These are phyloP conservation scores for Microcera coccophila DNA, from an alignment of 2,329 filamentous ascomycete genomes.

Conservation along the genomic window DNA sequence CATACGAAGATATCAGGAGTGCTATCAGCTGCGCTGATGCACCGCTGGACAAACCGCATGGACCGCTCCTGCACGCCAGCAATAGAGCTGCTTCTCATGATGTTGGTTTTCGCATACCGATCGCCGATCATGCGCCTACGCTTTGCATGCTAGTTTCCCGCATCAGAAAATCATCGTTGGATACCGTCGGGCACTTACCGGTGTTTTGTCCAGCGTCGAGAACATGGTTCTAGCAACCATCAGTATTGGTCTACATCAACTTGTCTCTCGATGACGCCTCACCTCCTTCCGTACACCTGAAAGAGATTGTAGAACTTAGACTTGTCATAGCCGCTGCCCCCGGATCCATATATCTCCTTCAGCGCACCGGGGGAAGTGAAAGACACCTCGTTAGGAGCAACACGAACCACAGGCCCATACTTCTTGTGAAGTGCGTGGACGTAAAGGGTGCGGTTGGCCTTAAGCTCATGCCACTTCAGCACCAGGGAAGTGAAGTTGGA, in stretches of 20 bases:
- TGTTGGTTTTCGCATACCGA: slow-evolving; percentile 65
- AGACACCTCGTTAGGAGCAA: slow-evolving; percentile 56
- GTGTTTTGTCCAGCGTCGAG: slow-evolving; percentile 51
- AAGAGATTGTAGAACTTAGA: slow-evolving; percentile 63
- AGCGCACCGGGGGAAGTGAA: slow-evolving; percentile 54
- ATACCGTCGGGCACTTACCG: slow-evolving; percentile 36
- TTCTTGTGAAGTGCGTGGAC: slow-evolving; percentile 52
- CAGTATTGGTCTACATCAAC: background rate
- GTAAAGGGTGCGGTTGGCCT: slow-evolving; percentile 49
- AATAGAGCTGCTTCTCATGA: slow-evolving; percentile 54
- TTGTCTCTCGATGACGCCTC: slow-evolving; percentile 18
- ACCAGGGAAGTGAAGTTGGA: slow-evolving; percentile 49
- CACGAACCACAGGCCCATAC: slow-evolving; percentile 55
- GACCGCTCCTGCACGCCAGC: slow-evolving; percentile 57
- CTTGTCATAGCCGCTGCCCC: slow-evolving; percentile 62
- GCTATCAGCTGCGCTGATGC: slow-evolving; percentile 39
- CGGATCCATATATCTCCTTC: slow-evolving; percentile 60
- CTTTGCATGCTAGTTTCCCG: slow-evolving; percentile 51
- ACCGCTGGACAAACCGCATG: slow-evolving; percentile 51
- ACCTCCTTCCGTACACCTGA: slow-evolving; percentile 54
- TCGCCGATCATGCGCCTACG: slow-evolving; percentile 62
- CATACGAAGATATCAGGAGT: slow-evolving; percentile 60
- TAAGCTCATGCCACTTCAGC: slow-evolving; percentile 56
- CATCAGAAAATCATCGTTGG: background rate
- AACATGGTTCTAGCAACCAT: slow-evolving; percentile 52